Evolutionary conservation across 2,329 filamentous ascomycete species (phyloP).

Genomic region (Aspergillus texensis): DNA sequence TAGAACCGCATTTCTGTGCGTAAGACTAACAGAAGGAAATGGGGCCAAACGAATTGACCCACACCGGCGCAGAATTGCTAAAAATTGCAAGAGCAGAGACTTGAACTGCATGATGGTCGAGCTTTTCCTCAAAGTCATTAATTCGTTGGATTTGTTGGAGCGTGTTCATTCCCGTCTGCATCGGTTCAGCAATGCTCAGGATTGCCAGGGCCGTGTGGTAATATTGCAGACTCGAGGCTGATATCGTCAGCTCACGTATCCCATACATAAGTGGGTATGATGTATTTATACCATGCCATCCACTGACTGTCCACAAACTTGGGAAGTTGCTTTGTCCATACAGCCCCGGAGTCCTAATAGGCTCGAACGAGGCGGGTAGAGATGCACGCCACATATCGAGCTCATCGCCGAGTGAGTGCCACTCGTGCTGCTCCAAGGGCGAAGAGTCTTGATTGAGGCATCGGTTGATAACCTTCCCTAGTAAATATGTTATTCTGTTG

Average conservation of each 20-base stretch:
- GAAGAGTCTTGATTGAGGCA: conserved; percentile 28
- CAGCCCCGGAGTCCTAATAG: conserved; percentile 28
- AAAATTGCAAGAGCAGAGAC: conserved; percentile 52
- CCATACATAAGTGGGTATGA: background rate
- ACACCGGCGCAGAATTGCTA: conserved; percentile 44
- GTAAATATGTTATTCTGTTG: conserved; percentile 47
- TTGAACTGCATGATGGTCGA: conserved; percentile 40
- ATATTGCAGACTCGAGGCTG: conserved; percentile 51
- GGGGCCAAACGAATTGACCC: conserved; percentile 54
- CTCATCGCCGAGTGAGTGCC: conserved; percentile 21
- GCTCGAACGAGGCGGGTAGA: conserved; percentile 34
- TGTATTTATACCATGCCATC: conserved; percentile 47
- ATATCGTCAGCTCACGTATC: background rate
- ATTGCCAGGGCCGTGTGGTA: conserved; percentile 43
- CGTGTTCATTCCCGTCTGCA: conserved; percentile 11
- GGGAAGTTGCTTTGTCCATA: conserved; percentile 35
- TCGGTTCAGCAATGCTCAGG: conserved; percentile 26
- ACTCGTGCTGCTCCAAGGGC: conserved; percentile 8
- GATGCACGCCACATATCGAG: conserved; percentile 34
- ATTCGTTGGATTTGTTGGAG: conserved; percentile 20
- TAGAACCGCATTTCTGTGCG: background rate
- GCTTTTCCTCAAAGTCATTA: conserved; percentile 18
- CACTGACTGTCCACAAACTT: conserved; percentile 43
- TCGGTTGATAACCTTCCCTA: conserved; percentile 50
- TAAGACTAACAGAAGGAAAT: conserved; percentile 49